A percentile compares a stretch with the other conserved stretches of the same genome.
These are phyloP conservation scores for Straminergon stramineum DNA, from an alignment of 225 moss, liverwort and hornwort genomes.

Conservation along the genomic window DNA sequence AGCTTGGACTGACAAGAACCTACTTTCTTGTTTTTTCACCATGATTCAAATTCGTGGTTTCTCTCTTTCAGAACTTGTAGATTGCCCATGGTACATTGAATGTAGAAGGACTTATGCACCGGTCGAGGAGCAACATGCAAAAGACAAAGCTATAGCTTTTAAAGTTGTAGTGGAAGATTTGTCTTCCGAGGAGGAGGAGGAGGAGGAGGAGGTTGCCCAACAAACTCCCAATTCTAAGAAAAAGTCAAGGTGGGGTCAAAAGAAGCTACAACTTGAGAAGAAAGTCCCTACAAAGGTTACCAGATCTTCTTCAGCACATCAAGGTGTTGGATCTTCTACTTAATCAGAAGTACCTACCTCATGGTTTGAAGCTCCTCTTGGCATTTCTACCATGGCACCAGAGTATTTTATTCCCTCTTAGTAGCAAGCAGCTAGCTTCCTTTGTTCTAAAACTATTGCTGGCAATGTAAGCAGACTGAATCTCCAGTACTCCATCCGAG, in stretches of 20 bases:
- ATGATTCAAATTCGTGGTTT: too few species aligned
- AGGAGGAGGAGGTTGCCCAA: neutral
- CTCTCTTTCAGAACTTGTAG: neutral
- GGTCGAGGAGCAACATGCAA: rapidly evolving
- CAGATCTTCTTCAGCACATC: neutral
- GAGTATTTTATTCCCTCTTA: neutral
- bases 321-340: neutral
- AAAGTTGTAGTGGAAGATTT: neutral
- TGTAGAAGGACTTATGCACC: neutral
- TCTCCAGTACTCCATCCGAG: neutral
- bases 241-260: too few species aligned
- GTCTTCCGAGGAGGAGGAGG: neutral
- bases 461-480: neutral
- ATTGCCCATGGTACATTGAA: neutral
- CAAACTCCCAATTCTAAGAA: too few species aligned
- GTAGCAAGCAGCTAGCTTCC: neutral
- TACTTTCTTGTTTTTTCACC: too few species aligned
- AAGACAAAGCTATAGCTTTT: neutral
- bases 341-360: rapidly evolving
- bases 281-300: neutral
- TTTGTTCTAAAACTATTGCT: neutral
- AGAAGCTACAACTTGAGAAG: too few species aligned
- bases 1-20: too few species aligned
- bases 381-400: rapidly evolving
- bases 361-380: neutral